phyloP scores from a whole-genome alignment of 2,329 filamentous ascomycete genomes.

The Didymellaceae sp. region DNA sequence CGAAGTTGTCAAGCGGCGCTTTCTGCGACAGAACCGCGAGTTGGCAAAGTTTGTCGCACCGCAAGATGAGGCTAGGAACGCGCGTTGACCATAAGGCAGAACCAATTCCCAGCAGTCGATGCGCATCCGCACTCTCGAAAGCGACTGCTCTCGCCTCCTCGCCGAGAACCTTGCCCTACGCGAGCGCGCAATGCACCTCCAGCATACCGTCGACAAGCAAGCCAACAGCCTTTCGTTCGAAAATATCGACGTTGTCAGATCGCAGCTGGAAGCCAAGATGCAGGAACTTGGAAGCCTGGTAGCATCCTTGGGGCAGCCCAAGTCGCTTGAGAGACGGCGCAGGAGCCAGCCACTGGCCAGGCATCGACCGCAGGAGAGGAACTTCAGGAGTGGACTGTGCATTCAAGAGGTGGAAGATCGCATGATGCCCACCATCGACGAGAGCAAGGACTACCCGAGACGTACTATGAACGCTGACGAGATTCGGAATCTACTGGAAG shows the following conservation, averaged over 20 bases:
- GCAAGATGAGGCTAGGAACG: background rate
- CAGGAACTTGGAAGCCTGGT: conserved; percentile 73
- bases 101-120: conserved; percentile 79
- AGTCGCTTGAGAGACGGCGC: conserved; percentile 31
- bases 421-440: conserved; percentile 70
- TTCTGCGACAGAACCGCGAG: conserved; percentile 83
- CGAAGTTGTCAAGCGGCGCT: conserved; percentile 73
- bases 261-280: conserved; percentile 74
- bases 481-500: conserved; percentile 60
- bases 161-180: conserved; percentile 80
- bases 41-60: conserved; percentile 63
- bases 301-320: conserved; percentile 63
- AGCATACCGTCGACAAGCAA: conserved; percentile 70
- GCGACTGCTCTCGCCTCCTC: conserved; percentile 75
- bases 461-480: conserved; percentile 71
- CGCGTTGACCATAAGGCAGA: conserved; percentile 48
- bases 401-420: conserved; percentile 56
- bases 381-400: conserved; percentile 58
- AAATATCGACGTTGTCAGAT: conserved; percentile 72
- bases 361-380: conserved; percentile 61
- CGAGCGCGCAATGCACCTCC: conserved; percentile 71
- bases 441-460: conserved; percentile 72
- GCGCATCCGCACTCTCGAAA: conserved; percentile 77
- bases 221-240: conserved; percentile 66
- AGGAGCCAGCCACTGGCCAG: conserved; percentile 59